Evolutionary conservation across 164 flowering plant genomes (phyloP), one percentile per base, ranked within the genome.

Genomic region (Kalanchoe fedtschenkoi): DNA sequence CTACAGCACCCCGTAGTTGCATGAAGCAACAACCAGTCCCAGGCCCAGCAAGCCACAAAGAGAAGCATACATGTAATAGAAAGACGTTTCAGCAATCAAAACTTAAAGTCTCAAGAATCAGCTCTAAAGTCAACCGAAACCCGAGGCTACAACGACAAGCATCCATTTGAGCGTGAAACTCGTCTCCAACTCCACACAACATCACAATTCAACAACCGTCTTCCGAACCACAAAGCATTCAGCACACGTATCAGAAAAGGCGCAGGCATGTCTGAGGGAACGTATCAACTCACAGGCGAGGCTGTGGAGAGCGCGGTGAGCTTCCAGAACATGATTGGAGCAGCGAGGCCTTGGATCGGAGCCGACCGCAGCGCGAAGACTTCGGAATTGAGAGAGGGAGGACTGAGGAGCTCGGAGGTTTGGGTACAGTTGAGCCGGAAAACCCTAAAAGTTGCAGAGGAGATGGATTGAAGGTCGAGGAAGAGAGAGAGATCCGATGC

Each of bases 251-350:
- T 13, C 30, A 2, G 1, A 29, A n/a, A 68, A 29, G n/a, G n/a
- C n/a, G n/a, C 2, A 46, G 11, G 37, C 26, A 26, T 17, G n/a
- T n/a, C n/a, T n/a, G n/a, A n/a, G n/a, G n/a, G 19, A 19, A 14
- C 24, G 37, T 28, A 47, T 63, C 26, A 33, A 74, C 89, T 81
- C 58, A 92, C 98, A 28, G 96, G 96, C 22, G 98, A 92, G 26
- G 96, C 77, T 38, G 98, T 73, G 8, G 96, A 91, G 29, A 89
- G 81, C 61, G 85, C 72, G 17, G 95, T 64, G 72, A 92, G 83
- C 76, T 81, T 83, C 98, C 98, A 92, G 62, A 87, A 92, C 98
- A 92, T 92, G 73, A 61, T 70, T 13, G 41, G n/a, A 58, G 38
- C 66, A 51, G 11, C 13, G 14, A 8, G 39, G 5, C 13, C 13